Evolutionary conservation across 331 rosid species (phyloP).

Genomic region (Cydonia oblonga): DNA sequence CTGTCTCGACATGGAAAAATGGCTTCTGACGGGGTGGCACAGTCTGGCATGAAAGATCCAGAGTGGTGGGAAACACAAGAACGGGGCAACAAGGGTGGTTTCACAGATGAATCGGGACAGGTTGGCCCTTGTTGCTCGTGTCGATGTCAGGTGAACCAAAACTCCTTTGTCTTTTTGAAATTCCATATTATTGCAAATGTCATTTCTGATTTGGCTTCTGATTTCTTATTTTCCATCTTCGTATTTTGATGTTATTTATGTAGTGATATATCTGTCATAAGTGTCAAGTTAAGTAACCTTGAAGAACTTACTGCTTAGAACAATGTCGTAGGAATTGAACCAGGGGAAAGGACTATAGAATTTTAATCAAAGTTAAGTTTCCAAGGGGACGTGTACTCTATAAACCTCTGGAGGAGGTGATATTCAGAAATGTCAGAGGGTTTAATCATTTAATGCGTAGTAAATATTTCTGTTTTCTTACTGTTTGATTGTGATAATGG

Average conservation of each 20-base stretch:
- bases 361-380: background rate
- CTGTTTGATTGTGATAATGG: background rate
- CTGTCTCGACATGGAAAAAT: conserved; percentile 36
- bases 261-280: background rate
- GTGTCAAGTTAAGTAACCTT: background rate
- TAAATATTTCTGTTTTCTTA: background rate
- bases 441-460: background rate
- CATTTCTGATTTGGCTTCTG: background rate
- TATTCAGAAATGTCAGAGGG: background rate
- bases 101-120: conserved; percentile 72
- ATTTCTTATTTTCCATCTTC: background rate
- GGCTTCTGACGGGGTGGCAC: conserved; percentile 37
- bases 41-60: conserved; percentile 22
- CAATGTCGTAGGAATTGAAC: background rate
- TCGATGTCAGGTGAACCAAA: conserved; percentile 66
- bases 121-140: conserved; percentile 92
- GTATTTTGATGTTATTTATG: background rate
- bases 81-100: conserved; percentile 64
- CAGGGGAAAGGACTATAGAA: background rate
- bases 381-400: background rate
- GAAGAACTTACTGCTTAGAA: background rate
- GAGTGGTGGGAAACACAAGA: conserved; percentile 99
- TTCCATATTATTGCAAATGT: background rate
- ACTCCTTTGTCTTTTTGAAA: background rate
- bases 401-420: background rate